phyloP scores from a whole-genome alignment of 1,139 yeast genomes.

The Wickerhamomyces sp. region DNA sequence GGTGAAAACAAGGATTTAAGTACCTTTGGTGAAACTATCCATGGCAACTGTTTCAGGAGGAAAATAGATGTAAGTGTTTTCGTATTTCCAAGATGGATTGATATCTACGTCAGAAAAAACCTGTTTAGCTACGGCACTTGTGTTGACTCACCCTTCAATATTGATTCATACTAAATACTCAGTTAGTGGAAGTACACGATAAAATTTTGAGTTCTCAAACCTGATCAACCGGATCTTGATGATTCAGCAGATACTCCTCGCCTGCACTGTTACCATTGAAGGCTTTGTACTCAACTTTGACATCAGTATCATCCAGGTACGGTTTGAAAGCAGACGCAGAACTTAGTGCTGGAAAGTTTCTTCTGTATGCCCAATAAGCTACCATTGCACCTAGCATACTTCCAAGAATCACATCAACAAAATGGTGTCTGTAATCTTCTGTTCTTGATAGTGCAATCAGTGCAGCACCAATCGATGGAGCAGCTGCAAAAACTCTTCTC shows the following conservation, averaged over 20 bases:
- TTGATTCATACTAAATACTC: background rate
- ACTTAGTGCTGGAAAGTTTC: slow-evolving; percentile 39
- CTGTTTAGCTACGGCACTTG: too few species aligned
- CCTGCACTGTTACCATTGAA: slow-evolving; percentile 14
- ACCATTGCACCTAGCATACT: slow-evolving; percentile 44
- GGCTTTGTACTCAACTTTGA: slow-evolving; percentile 16
- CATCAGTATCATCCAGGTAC: slow-evolving; percentile 32
- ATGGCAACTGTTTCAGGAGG: too few species aligned
- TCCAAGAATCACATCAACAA: slow-evolving; percentile 63
- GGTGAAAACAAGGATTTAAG: too few species aligned
- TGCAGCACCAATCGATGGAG: slow-evolving; percentile 52
- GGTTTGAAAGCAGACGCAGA: slow-evolving; percentile 33
- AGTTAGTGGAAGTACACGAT: too few species aligned
- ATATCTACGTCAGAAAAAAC: too few species aligned
- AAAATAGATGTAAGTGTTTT: too few species aligned
- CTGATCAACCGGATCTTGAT: background rate
- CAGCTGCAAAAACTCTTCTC: slow-evolving; percentile 40
- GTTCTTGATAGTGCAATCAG: slow-evolving; percentile 68
- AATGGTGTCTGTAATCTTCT: slow-evolving; percentile 77
- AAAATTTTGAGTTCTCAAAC: too few species aligned
- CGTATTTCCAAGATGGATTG: too few species aligned
- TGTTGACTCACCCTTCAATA: too few species aligned
- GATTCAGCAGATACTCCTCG: slow-evolving; percentile 11
- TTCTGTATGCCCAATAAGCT: slow-evolving; percentile 41
- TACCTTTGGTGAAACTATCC: too few species aligned